phyloP scores from a whole-genome alignment of 164 flowering plant genomes.

The Vitis rupestris region DNA sequence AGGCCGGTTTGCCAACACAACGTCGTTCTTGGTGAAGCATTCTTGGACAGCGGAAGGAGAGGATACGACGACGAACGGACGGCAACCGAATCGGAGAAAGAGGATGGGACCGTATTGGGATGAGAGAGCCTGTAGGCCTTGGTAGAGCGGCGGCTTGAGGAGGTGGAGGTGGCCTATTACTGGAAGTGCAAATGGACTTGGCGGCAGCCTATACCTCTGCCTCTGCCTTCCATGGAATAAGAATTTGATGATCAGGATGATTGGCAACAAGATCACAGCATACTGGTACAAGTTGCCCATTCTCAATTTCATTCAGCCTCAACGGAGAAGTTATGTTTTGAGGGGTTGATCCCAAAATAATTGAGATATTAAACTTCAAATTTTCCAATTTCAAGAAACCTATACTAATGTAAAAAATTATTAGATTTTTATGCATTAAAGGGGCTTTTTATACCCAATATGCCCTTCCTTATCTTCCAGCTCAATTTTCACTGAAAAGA shows the following conservation, averaged over 20 bases:
- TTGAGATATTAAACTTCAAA: too few relatives aligned
- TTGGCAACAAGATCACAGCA: too few relatives aligned
- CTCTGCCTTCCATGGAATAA: background rate
- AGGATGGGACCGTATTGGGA: constrained; percentile 7
- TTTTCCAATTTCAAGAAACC: too few relatives aligned
- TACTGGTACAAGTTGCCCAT: too few relatives aligned
- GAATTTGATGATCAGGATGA: background rate
- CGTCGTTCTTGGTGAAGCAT: constrained; percentile 32
- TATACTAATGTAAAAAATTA: too few relatives aligned
- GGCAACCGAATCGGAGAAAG: constrained; percentile 12
- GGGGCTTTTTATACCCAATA: too few relatives aligned
- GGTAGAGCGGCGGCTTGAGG: constrained; percentile 9
- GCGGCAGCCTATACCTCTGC: background rate
- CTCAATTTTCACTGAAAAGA: too few relatives aligned
- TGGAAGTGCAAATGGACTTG: constrained; percentile 3
- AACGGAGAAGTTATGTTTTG: too few relatives aligned
- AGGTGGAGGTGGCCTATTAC: constrained; percentile 17
- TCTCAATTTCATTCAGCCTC: too few relatives aligned
- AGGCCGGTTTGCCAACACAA: constrained; percentile 33
- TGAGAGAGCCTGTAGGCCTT: constrained; percentile 8
- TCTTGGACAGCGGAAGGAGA: constrained; percentile 21
- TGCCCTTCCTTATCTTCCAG: too few relatives aligned
- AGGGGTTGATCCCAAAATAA: too few relatives aligned
- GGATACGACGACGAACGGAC: constrained; percentile 19
- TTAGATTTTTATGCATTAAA: too few relatives aligned